Conservation (phyloP, 306 rosid genomes). For the Rosa multiflora region DNA sequence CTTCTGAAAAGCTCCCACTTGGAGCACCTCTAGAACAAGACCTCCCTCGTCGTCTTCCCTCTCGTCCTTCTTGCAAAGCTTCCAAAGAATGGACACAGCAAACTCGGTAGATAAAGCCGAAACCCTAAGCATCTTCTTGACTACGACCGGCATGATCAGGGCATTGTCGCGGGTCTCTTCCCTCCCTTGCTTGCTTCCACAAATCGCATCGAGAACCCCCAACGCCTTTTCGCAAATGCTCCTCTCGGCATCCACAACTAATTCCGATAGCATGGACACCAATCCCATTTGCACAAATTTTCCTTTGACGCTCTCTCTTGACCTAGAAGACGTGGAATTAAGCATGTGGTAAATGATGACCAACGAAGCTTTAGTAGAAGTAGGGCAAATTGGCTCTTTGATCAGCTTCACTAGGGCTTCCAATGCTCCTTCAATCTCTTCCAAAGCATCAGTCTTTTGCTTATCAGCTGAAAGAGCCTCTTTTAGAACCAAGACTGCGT, state of each 20-base stretch:
- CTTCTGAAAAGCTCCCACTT: conserved; percentile 52
- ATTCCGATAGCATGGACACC: conserved; percentile 30
- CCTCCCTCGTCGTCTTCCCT: conserved; percentile 17
- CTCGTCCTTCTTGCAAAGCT: conserved; percentile 28
- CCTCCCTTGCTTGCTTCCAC: conserved; percentile 28
- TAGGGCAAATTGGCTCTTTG: conserved; percentile 43
- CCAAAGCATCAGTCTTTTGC: background rate
- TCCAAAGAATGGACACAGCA: conserved; percentile 42
- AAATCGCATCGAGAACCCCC: conserved; percentile 39
- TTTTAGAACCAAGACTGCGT: conserved; percentile 37
- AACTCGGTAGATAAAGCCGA: conserved; percentile 39
- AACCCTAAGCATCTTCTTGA: conserved; percentile 43
- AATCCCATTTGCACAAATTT: conserved; percentile 29
- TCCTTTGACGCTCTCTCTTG: conserved; percentile 13
- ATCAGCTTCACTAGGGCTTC: conserved; percentile 36
- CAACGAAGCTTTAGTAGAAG: conserved; percentile 41
- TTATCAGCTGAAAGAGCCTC: conserved; percentile 30
- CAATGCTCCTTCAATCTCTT: conserved; percentile 32
- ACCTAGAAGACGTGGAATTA: background rate
- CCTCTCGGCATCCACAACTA: conserved; percentile 31
- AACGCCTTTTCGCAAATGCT: conserved; percentile 41
- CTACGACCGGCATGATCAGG: conserved; percentile 36
- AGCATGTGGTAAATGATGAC: conserved; percentile 30
- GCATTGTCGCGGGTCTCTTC: conserved; percentile 31
- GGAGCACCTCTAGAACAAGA: conserved; percentile 35